Percentiles rank a stretch among this genome's conserved stretches.
Evolutionary conservation across 495 filamentous ascomycete genomes (phyloP).

Genomic region (Pyrenopolyporus hunteri): DNA sequence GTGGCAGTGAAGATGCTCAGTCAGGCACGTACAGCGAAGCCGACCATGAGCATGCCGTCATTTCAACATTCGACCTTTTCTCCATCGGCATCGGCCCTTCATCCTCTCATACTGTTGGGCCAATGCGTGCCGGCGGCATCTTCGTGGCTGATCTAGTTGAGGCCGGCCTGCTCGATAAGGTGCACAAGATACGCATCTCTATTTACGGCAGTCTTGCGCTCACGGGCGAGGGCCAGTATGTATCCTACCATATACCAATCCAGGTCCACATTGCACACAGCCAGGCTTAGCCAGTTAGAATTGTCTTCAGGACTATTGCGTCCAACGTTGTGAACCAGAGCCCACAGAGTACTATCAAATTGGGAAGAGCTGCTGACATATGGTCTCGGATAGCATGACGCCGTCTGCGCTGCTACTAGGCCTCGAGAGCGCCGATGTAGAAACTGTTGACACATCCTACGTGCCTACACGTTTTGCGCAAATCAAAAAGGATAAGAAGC

Average conservation of each 20-base stretch:
- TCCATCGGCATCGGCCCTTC: slow-evolving; percentile 48
- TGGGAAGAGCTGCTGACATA: not conserved
- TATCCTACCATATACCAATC: not conserved
- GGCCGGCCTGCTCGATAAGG: slow-evolving; percentile 41
- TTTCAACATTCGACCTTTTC: slow-evolving; percentile 48
- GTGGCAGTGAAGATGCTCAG: slow-evolving; percentile 21
- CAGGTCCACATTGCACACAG: not conserved
- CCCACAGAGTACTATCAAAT: not conserved
- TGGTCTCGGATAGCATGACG: slow-evolving; percentile 35
- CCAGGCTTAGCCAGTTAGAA: not conserved
- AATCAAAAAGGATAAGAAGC: slow-evolving; percentile 44
- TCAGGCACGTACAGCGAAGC: slow-evolving; percentile 45
- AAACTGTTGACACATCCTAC: slow-evolving; percentile 45
- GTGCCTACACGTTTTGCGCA: slow-evolving; percentile 43
- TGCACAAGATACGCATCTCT: slow-evolving; percentile 45
- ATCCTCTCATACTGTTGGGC: slow-evolving; percentile 46
- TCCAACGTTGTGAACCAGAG: not conserved
- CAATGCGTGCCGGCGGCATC: slow-evolving; percentile 47
- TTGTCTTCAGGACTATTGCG: not conserved
- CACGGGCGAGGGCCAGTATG: slow-evolving; percentile 46
- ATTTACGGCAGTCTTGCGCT: slow-evolving; percentile 48
- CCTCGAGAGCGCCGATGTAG: slow-evolving; percentile 44
- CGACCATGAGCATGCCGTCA: slow-evolving; percentile 48
- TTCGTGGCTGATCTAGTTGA: slow-evolving; percentile 44
- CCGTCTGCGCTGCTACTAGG: slow-evolving; percentile 45